Conservation (phyloP, 2,329 filamentous ascomycete genomes). For the Dothistroma pini region DNA sequence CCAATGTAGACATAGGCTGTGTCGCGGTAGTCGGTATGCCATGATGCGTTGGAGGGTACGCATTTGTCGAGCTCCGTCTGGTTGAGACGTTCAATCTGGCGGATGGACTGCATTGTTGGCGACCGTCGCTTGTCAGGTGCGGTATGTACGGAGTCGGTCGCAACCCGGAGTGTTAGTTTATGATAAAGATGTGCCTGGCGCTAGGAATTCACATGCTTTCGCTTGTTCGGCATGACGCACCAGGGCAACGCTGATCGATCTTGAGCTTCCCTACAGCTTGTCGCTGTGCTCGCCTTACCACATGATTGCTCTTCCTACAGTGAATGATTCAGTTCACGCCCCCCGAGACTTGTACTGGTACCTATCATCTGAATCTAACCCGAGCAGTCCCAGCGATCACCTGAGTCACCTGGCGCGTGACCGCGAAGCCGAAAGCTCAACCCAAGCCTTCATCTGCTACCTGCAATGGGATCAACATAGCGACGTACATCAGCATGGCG, state of each 20-base stretch:
- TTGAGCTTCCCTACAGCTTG: not conserved
- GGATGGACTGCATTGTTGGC: slow-evolving; percentile 81
- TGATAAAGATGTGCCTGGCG: not conserved
- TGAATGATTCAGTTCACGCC: too few species aligned
- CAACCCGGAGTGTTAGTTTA: not conserved
- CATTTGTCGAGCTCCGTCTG: slow-evolving; percentile 89
- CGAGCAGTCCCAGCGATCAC: not conserved
- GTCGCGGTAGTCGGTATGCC: slow-evolving; percentile 96
- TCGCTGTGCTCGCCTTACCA: not conserved
- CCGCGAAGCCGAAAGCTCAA: not conserved
- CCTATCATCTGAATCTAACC: not conserved
- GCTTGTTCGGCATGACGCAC: slow-evolving; percentile 1
- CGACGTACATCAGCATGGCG: slow-evolving; percentile 35
- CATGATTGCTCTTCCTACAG: not conserved
- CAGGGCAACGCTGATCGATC: not conserved
- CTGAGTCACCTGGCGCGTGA: not conserved
- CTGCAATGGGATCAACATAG: slow-evolving; percentile 1
- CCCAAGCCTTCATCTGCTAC: not conserved
- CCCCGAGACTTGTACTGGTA: not conserved
- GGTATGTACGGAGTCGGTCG: not conserved
- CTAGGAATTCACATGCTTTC: slow-evolving; percentile 6
- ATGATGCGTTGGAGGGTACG: slow-evolving; percentile 80
- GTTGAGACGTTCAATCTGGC: slow-evolving; percentile 88
- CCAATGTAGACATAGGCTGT: slow-evolving; percentile 97
- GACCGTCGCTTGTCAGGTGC: not conserved